These are phyloP conservation scores for Flaveria trinervia DNA, from an alignment of 129 eudicot genomes.

Conservation along the genomic window DNA sequence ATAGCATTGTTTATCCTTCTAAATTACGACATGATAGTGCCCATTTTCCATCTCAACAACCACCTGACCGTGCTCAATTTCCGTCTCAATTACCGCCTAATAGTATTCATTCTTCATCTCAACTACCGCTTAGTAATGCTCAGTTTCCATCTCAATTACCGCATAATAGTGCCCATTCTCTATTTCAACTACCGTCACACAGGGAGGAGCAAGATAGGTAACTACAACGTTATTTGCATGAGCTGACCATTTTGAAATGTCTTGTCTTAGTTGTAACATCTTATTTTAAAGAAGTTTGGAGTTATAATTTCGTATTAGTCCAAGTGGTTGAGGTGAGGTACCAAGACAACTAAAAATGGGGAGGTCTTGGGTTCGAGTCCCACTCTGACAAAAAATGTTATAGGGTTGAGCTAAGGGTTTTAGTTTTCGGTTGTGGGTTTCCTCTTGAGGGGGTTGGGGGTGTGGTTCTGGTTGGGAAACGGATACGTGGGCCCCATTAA, in stretches of 20 bases:
- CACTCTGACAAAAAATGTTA: too few relatives aligned
- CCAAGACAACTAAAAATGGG: too few relatives aligned
- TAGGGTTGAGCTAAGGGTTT: too few relatives aligned
- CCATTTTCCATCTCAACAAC: constrained; percentile 12
- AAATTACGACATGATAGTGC: neutral
- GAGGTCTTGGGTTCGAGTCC: too few relatives aligned
- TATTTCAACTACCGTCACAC: neutral
- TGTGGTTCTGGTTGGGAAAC: too few relatives aligned
- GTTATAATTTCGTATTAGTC: neutral
- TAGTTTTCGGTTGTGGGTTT: too few relatives aligned
- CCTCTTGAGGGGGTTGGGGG: too few relatives aligned
- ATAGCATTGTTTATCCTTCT: neutral
- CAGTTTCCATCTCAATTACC: constrained; percentile 12
- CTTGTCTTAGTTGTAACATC: neutral
- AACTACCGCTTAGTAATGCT: constrained; percentile 1
- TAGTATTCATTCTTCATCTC: neutral
- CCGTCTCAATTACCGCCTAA: constrained; percentile 12
- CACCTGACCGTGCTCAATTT: neutral
- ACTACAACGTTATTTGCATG: neutral
- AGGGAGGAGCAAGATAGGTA: constrained; percentile 27
- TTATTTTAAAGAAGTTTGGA: neutral
- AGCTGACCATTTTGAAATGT: neutral
- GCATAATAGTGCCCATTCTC: neutral
- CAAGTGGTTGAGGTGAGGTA: too few relatives aligned
- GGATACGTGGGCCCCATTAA: too few relatives aligned